Evolutionary conservation across 2,329 filamentous ascomycete species (phyloP), one percentile per base, ranked within the genome.

Genomic region (Aspergillus luchuensis): DNA sequence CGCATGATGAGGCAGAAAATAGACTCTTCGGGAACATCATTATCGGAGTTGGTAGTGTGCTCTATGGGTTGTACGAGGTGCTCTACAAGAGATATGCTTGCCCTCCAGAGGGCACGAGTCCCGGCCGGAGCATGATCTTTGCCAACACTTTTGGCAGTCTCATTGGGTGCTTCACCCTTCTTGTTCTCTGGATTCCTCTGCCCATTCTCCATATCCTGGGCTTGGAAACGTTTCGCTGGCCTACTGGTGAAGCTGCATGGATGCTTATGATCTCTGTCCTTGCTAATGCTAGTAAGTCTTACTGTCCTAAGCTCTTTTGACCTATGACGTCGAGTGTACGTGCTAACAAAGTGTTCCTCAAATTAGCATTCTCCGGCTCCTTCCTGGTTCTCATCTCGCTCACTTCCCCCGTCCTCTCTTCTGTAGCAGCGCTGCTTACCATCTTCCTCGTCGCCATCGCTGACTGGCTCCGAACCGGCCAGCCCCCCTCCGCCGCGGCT

Each of bases 51-150:
- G 95, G 95, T 8, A 95, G 90, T 66, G 88, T 99, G 6, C 84
- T 99, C 17, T 99, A 99, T 75, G 95, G 95, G 0, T 88, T 99
- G 51, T 99, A 99, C 77, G 95, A 99, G 77, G 95, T 99, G 5
- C 78, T 99, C 41, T 99, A 99, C 81, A 99, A 99, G 82, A 88
- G 89, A 61, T 88, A 89, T 61, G 94, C 94, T 13, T 99, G 95
- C 73, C 95, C 95, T 10, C 95, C 95, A 0, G 93, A 97, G 67
- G 93, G 92, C 53, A 91, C 89, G 57, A 89, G 86, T 47, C 87
- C 95, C 0, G 87, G 85, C n/a, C 87, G 93, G n/a, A 93, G 92
- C 68, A 95, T 96, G 83, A 88, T 98, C 62, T 98, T 99, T 69
- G 93, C 95, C 70, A 98, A 96, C 74, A 89, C 91, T 0, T 95